Conservation (phyloP, 2,329 filamentous ascomycete genomes). For the Phyllosticta citriasiana region DNA sequence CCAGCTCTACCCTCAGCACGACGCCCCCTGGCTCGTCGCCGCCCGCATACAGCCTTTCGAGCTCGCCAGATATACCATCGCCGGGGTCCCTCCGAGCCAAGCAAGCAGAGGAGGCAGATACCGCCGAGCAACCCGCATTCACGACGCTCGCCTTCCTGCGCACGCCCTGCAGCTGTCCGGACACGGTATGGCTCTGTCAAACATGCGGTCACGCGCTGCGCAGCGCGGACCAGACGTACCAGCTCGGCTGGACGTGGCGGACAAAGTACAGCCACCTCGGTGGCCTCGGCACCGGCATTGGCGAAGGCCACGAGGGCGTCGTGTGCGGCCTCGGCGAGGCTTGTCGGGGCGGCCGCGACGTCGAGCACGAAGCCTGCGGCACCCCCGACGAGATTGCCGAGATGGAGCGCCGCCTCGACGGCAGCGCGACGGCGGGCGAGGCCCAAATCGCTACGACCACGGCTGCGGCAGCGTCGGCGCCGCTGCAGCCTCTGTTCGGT, state of each 20-base stretch:
- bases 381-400: neutral
- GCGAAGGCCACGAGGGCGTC: slow-evolving; percentile 79
- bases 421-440: neutral
- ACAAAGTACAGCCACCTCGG: slow-evolving; percentile 74
- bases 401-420: neutral
- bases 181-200: slow-evolving; percentile 73
- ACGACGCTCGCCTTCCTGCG: slow-evolving; percentile 41
- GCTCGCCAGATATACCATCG: neutral
- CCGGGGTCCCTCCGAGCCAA: slow-evolving; percentile 2
- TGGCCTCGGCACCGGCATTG: slow-evolving; percentile 75
- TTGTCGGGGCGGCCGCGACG: slow-evolving; percentile 67
- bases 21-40: slow-evolving; percentile 6
- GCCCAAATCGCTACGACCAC: neutral
- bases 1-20: slow-evolving; percentile 19
- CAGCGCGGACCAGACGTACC: slow-evolving; percentile 47
- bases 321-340: slow-evolving; percentile 69
- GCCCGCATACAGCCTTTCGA: slow-evolving; percentile 2
- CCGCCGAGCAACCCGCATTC: slow-evolving; percentile 20
- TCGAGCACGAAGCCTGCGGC: slow-evolving; percentile 75
- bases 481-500: neutral
- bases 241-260: slow-evolving; percentile 78
- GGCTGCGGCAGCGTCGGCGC: neutral
- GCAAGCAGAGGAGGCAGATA: slow-evolving; percentile 13
- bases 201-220: slow-evolving; percentile 68
- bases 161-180: slow-evolving; percentile 48